Base-by-base conservation (phyloP, 805 yeast genomes). In the Kuraishia molischiana region DNA sequence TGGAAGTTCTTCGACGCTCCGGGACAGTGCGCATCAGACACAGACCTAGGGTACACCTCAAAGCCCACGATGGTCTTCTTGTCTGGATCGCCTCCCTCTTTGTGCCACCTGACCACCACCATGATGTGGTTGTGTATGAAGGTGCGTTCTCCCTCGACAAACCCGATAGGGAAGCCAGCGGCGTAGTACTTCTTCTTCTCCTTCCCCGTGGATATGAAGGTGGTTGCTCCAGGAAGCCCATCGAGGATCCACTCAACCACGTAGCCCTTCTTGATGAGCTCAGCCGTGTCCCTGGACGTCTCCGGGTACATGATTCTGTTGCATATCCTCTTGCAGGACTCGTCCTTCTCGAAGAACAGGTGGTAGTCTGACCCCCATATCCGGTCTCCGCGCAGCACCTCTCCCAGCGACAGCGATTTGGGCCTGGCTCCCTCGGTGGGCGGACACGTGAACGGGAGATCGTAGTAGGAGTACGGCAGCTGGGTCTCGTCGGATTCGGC, bases 41-140 rank as follows among this genome's bases (percentile, higher is more conserved):
- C 89, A 38, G 92, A 81, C 53, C 76, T 79, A 9, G 95, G 95
- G 52, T 86, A 86, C 11, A 85, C 84, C 59, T 86, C 96, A 48
- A 87, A 83, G 0, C 95, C 96, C 15, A 86, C 95, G 47, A 86
- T 84, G 3, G 84, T 67, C 44, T 69, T 64, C 36, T 60, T 56
- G 14, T 44, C 43, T 6, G 54, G 50, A 36, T 53, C 56, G 24
- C 64, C 59, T 51, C 64, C 56, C 42, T 70, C 64, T 36, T 62
- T 61, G 47, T 85, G 81, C 59, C 76, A 83, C 49, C 95, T 69
- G 32, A 86, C 67, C 11, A 87, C 90, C 38, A 86, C 50, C 80
- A 81, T 81, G 8, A 82, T 77, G 54, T 87, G 95, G 53, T 85
- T 86, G 56, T 87, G 75, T 22, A 86, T 44, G 51, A 74, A 82